Percentiles rank a stretch among this genome's conserved stretches.
Evolutionary conservation across 768 basidiomycete species (phyloP).

Genomic region (Galerina sulciceps): DNA sequence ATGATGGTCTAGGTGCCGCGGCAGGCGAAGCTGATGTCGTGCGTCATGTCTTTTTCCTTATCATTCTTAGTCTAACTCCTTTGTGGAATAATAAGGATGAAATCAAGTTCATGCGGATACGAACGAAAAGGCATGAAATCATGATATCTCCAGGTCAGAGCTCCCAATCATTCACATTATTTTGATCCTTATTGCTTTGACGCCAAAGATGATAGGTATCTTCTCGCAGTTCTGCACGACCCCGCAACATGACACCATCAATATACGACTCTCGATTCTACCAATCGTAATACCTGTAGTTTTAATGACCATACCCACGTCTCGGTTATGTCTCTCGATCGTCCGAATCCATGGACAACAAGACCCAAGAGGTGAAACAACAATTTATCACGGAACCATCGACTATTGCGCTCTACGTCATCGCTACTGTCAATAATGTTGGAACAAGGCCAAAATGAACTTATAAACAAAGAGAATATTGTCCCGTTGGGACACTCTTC

Average conservation of each 20-base stretch:
- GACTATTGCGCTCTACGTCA: no score
- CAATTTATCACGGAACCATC: no score
- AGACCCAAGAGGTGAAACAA: no score
- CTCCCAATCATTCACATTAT: background rate
- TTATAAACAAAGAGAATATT: no score
- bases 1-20: conserved; percentile 35
- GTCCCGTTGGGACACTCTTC: no score
- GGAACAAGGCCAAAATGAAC: no score
- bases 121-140: conserved; percentile 89
- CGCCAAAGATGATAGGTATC: conserved; percentile 72
- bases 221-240: conserved; percentile 85
- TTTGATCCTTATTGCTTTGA: background rate
- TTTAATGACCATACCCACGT: no score
- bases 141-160: conserved; percentile 90
- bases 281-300: no score
- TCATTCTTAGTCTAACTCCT: background rate
- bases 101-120: conserved; percentile 85
- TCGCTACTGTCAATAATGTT: no score
- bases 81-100: conserved; percentile 63
- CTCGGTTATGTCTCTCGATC: no score
- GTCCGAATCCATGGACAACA: no score
- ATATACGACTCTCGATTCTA: no score
- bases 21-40: conserved; percentile 54
- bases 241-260: conserved; percentile 49
- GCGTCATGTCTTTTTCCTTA: conserved; percentile 26